A percentile compares a stretch with the other conserved stretches of the same genome.
phyloP scores from a whole-genome alignment of 345 rosid species.

The Microcos paniculata region DNA sequence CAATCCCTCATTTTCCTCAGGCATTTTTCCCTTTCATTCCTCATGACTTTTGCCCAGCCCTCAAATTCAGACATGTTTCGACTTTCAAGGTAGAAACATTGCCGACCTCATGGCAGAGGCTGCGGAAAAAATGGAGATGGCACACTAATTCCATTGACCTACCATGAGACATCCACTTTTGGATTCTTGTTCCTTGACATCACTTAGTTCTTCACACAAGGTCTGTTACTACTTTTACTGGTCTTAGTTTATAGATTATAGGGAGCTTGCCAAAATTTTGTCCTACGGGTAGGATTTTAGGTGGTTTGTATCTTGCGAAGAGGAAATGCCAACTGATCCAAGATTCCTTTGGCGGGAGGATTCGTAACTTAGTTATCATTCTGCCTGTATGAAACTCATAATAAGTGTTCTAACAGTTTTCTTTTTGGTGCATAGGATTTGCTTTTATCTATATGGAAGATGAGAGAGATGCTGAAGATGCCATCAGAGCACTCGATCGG shows the following conservation, averaged over 20 bases:
- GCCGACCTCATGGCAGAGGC: conserved; percentile 73
- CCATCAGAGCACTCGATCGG: conserved; percentile 87
- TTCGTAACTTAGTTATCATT: conserved; percentile 22
- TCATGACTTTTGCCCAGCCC: conserved; percentile 71
- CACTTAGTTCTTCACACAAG: conserved; percentile 73
- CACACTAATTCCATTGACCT: conserved; percentile 63
- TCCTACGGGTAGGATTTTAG: conserved; percentile 34
- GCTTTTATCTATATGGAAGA: conserved; percentile 97
- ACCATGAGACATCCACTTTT: conserved; percentile 76
- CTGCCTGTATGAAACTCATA: background rate
- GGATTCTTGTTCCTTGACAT: conserved; percentile 89
- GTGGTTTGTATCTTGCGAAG: conserved; percentile 28
- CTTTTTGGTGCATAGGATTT: conserved; percentile 51
- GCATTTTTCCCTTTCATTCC: conserved; percentile 71
- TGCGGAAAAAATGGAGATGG: conserved; percentile 62
- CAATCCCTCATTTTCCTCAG: conserved; percentile 57
- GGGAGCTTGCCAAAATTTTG: conserved; percentile 42
- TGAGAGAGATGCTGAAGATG: conserved; percentile 97
- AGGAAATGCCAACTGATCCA: conserved; percentile 25
- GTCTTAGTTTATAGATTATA: conserved; percentile 68
- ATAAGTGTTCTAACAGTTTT: background rate
- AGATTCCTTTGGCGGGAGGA: conserved; percentile 43
- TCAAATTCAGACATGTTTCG: conserved; percentile 69
- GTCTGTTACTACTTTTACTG: conserved; percentile 82
- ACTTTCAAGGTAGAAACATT: conserved; percentile 62